Evolutionary conservation across 495 filamentous ascomycete species (phyloP).

Genomic region (Annulohypoxylon maeteangense): DNA sequence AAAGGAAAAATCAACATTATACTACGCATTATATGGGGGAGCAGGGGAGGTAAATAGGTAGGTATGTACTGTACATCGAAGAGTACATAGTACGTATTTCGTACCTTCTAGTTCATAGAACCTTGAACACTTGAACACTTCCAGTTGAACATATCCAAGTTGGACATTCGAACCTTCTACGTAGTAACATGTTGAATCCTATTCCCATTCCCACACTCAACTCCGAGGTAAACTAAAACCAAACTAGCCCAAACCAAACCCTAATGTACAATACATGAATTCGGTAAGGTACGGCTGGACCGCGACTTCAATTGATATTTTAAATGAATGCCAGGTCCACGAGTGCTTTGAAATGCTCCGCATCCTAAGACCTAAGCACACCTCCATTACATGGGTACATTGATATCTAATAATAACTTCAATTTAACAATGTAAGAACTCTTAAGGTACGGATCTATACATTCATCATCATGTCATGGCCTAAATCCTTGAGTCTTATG

Average conservation of each 20-base stretch:
- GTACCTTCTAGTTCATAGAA: not conserved
- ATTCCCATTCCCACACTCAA: not conserved
- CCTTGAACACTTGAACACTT: too few species aligned
- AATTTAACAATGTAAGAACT: conserved; percentile 13
- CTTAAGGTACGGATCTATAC: conserved; percentile 4
- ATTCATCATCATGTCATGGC: conserved; percentile 17
- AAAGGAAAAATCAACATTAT: not conserved
- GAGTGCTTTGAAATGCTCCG: not conserved
- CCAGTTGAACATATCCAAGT: not conserved
- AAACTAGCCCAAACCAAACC: not conserved
- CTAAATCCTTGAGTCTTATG: conserved; percentile 12
- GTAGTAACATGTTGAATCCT: conserved; percentile 11
- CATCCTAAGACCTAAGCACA: not conserved
- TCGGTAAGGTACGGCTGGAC: not conserved
- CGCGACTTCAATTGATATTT: conserved; percentile 2
- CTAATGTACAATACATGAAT: not conserved
- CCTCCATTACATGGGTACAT: not conserved
- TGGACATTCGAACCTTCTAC: not conserved
- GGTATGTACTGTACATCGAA: too few species aligned
- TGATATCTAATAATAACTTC: not conserved
- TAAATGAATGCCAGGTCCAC: too few species aligned
- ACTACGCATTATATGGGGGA: too few species aligned
- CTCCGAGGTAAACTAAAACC: conserved; percentile 6
- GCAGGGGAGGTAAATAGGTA: too few species aligned
- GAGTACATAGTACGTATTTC: not conserved